These are phyloP conservation scores for Colletotrichum lini DNA, from an alignment of 2,329 filamentous ascomycete genomes.

Conservation along the genomic window DNA sequence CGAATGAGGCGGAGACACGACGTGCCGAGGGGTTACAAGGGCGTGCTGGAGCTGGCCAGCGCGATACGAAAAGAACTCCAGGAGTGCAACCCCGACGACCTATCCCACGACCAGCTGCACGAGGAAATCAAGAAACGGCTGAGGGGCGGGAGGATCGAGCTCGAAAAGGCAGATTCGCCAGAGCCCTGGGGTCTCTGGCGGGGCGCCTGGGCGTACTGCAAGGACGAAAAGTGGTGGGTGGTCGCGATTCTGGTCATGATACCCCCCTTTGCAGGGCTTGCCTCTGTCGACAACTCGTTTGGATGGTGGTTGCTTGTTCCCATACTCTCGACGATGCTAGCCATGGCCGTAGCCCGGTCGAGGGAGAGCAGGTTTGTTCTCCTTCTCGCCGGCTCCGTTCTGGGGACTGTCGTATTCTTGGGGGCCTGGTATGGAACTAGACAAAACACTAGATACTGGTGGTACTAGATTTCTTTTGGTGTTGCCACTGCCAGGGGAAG, in stretches of 20 bases:
- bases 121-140: slow-evolving; percentile 42
- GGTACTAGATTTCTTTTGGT: neutral
- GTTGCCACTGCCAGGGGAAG: neutral
- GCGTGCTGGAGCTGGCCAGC: slow-evolving; percentile 32
- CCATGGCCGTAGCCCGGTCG: slow-evolving; percentile 21
- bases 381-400: neutral
- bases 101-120: slow-evolving; percentile 43
- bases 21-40: slow-evolving; percentile 30
- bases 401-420: slow-evolving; percentile 17
- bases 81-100: slow-evolving; percentile 30
- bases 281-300: neutral
- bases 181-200: slow-evolving; percentile 6
- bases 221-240: slow-evolving; percentile 33
- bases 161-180: slow-evolving; percentile 21
- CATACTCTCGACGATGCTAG: neutral
- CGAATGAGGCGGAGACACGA: slow-evolving; percentile 12
- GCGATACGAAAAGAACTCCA: slow-evolving; percentile 39
- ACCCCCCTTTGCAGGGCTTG: neutral
- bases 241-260: slow-evolving; percentile 12
- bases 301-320: slow-evolving; percentile 16
- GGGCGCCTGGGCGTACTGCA: slow-evolving; percentile 22
- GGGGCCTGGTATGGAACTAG: slow-evolving; percentile 2
- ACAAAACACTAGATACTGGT: no score
- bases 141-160: slow-evolving; percentile 43
- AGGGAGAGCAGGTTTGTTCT: slow-evolving; percentile 15